phyloP scores from a whole-genome alignment of 1,139 yeast genomes.

The Magnusiomyces ingens region DNA sequence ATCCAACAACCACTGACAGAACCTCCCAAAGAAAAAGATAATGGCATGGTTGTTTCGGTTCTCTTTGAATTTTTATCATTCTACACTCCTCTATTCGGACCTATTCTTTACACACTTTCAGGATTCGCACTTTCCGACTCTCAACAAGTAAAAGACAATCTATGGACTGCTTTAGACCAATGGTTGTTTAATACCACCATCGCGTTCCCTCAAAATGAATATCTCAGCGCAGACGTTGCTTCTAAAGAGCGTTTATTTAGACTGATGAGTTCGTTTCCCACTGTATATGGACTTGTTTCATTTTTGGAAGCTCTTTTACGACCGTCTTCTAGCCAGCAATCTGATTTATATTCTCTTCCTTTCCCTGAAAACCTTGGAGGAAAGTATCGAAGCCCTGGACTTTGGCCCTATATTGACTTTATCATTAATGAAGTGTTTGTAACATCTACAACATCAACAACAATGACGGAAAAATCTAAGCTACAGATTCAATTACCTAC shows the following conservation, averaged over 20 bases:
- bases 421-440: constrained; percentile 60
- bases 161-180: constrained; percentile 70
- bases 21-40: too few relatives aligned
- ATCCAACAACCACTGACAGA: too few relatives aligned
- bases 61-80: constrained; percentile 44
- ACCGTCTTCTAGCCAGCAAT: constrained; percentile 23
- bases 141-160: constrained; percentile 39
- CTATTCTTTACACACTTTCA: constrained; percentile 47
- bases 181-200: constrained; percentile 51
- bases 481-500: constrained; percentile 48
- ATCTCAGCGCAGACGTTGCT: constrained; percentile 22
- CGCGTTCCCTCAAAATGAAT: constrained; percentile 26
- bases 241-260: constrained; percentile 28
- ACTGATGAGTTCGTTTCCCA: constrained; percentile 27
- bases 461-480: constrained; percentile 34
- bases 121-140: constrained; percentile 42
- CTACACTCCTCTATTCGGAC: constrained; percentile 49
- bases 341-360: constrained; percentile 35
- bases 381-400: constrained; percentile 55
- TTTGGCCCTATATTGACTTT: constrained; percentile 78
- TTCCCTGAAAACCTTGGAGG: constrained; percentile 63
- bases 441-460: constrained; percentile 32
- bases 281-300: constrained; percentile 54
- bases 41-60: constrained; percentile 20
- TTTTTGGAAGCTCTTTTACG: constrained; percentile 42